Evolutionary conservation across 345 rosid species (phyloP).

Genomic region (Acer campestre): DNA sequence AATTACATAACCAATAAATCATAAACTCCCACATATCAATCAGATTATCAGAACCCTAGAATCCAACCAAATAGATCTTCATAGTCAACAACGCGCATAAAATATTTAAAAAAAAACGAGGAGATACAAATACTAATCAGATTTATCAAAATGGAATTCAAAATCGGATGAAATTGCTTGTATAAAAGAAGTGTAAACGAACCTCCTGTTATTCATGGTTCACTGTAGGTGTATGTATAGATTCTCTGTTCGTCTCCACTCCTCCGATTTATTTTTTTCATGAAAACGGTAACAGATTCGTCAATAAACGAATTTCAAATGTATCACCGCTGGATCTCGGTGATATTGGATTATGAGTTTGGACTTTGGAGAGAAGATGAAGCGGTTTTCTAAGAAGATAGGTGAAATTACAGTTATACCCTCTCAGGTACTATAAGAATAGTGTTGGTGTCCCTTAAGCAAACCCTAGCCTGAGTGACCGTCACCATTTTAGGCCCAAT

Average conservation of each 20-base stretch:
- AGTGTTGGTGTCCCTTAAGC: no score
- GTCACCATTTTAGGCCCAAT: no score
- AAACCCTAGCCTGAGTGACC: no score
- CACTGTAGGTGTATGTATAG: background rate
- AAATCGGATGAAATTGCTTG: background rate
- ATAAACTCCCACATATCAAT: background rate
- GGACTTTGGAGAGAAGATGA: no score
- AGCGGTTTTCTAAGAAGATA: no score
- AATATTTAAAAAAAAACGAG: background rate
- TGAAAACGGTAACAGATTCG: no score
- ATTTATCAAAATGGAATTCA: background rate
- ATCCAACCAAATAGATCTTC: background rate
- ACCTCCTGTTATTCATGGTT: conserved; percentile 21
- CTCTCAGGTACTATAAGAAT: no score
- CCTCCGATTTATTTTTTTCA: background rate
- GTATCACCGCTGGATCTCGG: no score
- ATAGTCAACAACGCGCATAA: no score
- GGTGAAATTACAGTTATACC: no score
- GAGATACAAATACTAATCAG: background rate
- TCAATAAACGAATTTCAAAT: background rate
- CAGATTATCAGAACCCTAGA: conserved; percentile 15
- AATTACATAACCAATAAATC: background rate
- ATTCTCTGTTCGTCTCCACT: background rate
- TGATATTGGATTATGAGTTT: no score
- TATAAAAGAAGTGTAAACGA: background rate